Percentiles rank a stretch among this genome's conserved stretches.
These are phyloP conservation scores for Schizosaccharomyces versatilis DNA, from an alignment of 1,139 yeast genomes.

Conservation along the genomic window DNA sequence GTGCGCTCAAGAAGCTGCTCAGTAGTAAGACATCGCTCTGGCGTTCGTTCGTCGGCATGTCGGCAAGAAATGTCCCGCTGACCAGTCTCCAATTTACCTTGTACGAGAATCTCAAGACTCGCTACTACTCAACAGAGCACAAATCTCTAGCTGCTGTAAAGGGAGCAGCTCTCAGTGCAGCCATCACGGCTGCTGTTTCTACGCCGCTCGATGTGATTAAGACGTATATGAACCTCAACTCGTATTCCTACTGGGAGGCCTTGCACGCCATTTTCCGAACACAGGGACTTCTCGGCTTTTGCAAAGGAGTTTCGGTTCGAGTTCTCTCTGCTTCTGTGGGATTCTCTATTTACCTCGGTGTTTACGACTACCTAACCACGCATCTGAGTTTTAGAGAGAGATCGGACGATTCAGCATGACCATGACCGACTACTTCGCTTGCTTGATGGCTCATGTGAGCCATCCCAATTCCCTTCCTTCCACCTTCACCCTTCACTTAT, in stretches of 20 bases:
- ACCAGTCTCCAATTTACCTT: conserved; percentile 86
- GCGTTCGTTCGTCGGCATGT: conserved; percentile 61
- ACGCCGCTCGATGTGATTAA: conserved; percentile 86
- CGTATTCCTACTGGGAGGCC: conserved; percentile 18
- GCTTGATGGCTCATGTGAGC: no score
- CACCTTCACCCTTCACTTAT: no score
- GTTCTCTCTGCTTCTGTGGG: conserved; percentile 97
- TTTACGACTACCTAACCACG: conserved; percentile 23
- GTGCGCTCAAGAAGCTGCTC: conserved; percentile 39
- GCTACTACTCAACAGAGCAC: conserved; percentile 24
- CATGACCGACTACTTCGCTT: no score
- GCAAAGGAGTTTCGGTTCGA: conserved; percentile 78
- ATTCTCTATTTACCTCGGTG: conserved; percentile 91
- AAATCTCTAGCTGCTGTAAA: conserved; percentile 16
- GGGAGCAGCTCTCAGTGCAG: conserved; percentile 72
- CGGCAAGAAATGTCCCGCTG: conserved; percentile 86
- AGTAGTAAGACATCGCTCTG: conserved; percentile 17
- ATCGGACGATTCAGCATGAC: no score
- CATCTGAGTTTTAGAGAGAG: background rate
- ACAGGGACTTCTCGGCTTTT: conserved; percentile 50
- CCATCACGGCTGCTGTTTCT: conserved; percentile 69
- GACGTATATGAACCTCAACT: conserved; percentile 63
- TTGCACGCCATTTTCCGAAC: conserved; percentile 31
- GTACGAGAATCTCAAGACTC: conserved; percentile 54
- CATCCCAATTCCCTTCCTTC: no score